phyloP scores from a whole-genome alignment of 352 stramenopile species.

The Phytophthora meadii region DNA sequence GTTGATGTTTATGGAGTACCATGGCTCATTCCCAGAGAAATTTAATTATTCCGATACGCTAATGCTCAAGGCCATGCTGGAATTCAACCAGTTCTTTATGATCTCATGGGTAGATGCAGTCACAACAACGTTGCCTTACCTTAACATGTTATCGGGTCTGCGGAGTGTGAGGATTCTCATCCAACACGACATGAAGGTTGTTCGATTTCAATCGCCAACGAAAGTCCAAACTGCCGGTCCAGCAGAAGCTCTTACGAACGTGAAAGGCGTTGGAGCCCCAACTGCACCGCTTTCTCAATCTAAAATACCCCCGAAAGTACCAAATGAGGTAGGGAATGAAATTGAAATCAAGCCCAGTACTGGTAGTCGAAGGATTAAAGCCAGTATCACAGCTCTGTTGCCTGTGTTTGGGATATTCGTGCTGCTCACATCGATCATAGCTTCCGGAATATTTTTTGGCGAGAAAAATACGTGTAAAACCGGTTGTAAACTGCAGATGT shows the following conservation, averaged over 20 bases:
- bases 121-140: conserved; percentile 40
- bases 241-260: neutral
- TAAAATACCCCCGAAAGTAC: neutral
- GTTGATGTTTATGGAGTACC: conserved; percentile 24
- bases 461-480: conserved; percentile 18
- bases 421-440: conserved; percentile 37
- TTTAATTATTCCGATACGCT: conserved; percentile 42
- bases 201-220: conserved; percentile 5
- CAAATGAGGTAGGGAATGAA: neutral
- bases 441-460: conserved; percentile 37
- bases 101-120: conserved; percentile 35
- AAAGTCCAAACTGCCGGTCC: conserved; percentile 10
- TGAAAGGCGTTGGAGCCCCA: neutral
- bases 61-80: conserved; percentile 34
- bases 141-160: conserved; percentile 44
- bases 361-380: conserved; percentile 4
- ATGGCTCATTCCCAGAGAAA: conserved; percentile 22
- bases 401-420: conserved; percentile 38
- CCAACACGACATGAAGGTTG: conserved; percentile 33
- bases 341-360: conserved; percentile 15
- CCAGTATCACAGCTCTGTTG: conserved; percentile 23
- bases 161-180: conserved; percentile 39
- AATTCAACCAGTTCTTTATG: conserved; percentile 52
- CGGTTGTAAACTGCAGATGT: conserved; percentile 51
- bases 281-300: neutral